Base-by-base conservation (phyloP, 371 early-diverging fungal species). In the Quaeritorhiza haematococci region DNA sequence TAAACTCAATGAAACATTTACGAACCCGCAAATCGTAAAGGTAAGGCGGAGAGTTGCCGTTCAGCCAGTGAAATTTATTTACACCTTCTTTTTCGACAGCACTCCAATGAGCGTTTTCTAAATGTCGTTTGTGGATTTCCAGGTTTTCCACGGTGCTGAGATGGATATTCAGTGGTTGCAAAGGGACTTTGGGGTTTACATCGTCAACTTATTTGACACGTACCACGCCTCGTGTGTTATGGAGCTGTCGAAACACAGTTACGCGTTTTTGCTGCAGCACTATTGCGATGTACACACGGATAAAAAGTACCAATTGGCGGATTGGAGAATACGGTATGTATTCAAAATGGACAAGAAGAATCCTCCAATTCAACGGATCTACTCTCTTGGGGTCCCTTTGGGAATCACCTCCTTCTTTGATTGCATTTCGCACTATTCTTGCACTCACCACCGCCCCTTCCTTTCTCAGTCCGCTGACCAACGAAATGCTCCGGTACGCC, bases 131-230 rank as follows among this genome's bases (percentile, higher is more conserved):
- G 17, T 51, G 28, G 13, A 42, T 23, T 45, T 28, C 3, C 23
- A 82, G 80, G 75, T 88, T 6, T 74, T 98, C 32, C 98, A 98
- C 68, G 98, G 98, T 68, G 96, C 98, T 13, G 91, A 93, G 6
- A 81, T 74, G 68, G 98, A 98, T 83, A 84, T 97, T n/a, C 69
- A 84, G 47, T 98, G 98, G 98, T 80, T 98, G 45, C 98, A 98
- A 71, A 81, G 90, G 17, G 98, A 98, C 67, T 94, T 98, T 69
- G 95, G 96, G 17, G 70, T 94, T 3, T 98, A 97, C 59, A 75
- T 98, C 51, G 97, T 97, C 17, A 89, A 91, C 56, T 64, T 98
- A 19, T 97, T 96, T 71, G 98, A 98, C 74, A 97, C 98, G 0
- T 96, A 86, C 67, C 91, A 91, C 58, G 97, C 97, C 8, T 85